phyloP scores from a whole-genome alignment of 2,329 filamentous ascomycete genomes.

The Didymella sp. region DNA sequence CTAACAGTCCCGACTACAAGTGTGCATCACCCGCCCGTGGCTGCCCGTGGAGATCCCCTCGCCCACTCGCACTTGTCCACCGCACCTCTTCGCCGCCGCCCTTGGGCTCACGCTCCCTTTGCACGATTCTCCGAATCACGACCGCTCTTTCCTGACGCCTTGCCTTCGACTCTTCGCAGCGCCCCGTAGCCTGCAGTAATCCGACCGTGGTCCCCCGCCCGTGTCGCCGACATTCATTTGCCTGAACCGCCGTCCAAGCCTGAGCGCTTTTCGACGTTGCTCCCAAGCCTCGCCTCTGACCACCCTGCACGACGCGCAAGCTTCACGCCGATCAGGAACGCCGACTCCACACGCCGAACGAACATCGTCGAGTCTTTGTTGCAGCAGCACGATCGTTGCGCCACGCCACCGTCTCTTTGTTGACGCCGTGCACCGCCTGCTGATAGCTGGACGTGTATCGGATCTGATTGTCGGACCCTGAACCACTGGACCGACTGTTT shows the following conservation, averaged over 20 bases:
- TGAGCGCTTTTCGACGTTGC: neutral
- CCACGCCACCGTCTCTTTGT: conserved; percentile 25
- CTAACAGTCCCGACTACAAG: conserved; percentile 31
- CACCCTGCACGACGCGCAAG: conserved; percentile 33
- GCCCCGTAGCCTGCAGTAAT: conserved; percentile 27
- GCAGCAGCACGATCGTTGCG: conserved; percentile 3
- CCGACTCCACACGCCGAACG: conserved; percentile 25
- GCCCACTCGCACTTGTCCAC: conserved; percentile 7
- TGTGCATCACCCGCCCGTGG: conserved; percentile 46
- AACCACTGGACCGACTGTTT: conserved; percentile 28
- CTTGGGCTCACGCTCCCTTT: conserved; percentile 45
- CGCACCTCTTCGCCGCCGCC: conserved; percentile 21
- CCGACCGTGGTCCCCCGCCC: conserved; percentile 22
- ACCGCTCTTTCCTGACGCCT: conserved; percentile 40
- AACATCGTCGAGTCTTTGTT: conserved; percentile 20
- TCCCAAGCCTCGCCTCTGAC: conserved; percentile 16
- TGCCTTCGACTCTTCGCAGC: conserved; percentile 22
- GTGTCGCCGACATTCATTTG: conserved; percentile 38
- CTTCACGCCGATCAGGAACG: conserved; percentile 33
- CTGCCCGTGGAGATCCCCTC: conserved; percentile 28
- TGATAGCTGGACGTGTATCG: conserved; percentile 27
- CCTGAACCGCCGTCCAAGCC: neutral
- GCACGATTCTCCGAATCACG: conserved; percentile 47
- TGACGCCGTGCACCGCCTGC: conserved; percentile 22
- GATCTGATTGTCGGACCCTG: conserved; percentile 28